Evolutionary conservation across 2,329 filamentous ascomycete genomes (phyloP).

Genomic region (Cladophialophora carrionii): DNA sequence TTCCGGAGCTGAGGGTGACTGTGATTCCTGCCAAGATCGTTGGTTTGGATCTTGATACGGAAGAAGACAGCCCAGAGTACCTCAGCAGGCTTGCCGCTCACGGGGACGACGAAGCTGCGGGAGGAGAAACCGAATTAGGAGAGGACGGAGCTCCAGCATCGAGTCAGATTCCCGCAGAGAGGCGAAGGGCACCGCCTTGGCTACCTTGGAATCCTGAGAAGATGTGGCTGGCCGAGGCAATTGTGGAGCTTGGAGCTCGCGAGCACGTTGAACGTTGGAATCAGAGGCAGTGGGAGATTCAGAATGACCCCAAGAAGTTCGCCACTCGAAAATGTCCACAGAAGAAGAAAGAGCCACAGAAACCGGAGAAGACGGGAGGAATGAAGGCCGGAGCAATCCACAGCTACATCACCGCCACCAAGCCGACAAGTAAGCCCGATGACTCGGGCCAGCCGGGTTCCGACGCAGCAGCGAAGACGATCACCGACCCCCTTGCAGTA

Average conservation of each 20-base stretch:
- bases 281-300: conserved; percentile 41
- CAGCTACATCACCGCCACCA: conserved; percentile 22
- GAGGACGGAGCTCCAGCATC: conserved; percentile 33
- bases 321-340: conserved; percentile 37
- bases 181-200: conserved; percentile 55
- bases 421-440: conserved; percentile 2
- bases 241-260: conserved; percentile 67
- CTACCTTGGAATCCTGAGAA: conserved; percentile 69
- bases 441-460: conserved; percentile 48
- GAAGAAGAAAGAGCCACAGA: conserved; percentile 18
- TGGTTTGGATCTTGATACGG: conserved; percentile 72
- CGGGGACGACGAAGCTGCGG: conserved; percentile 42
- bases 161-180: conserved; percentile 48
- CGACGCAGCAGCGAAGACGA: background rate
- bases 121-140: conserved; percentile 35
- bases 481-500: background rate
- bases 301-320: conserved; percentile 35
- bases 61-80: conserved; percentile 64
- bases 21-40: conserved; percentile 78
- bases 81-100: conserved; percentile 41
- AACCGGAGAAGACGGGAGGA: conserved; percentile 19
- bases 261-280: conserved; percentile 69
- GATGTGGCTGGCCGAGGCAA: conserved; percentile 68
- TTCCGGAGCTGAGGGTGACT: conserved; percentile 75
- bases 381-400: conserved; percentile 25